phyloP scores from a whole-genome alignment of 225 moss, liverwort and hornwort species.

The Anthoceros angustus region DNA sequence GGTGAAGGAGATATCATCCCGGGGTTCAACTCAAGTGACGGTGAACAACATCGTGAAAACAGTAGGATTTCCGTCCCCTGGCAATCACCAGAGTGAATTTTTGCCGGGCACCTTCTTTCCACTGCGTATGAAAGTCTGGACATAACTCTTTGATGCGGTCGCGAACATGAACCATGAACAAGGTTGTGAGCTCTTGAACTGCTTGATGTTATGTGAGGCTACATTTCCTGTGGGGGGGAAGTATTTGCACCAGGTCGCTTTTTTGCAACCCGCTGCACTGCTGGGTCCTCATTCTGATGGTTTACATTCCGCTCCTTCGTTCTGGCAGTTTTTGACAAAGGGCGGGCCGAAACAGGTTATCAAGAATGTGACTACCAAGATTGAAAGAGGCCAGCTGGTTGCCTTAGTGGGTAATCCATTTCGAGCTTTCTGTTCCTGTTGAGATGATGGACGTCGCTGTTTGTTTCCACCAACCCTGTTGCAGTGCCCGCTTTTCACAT shows the following conservation, averaged over 20 bases:
- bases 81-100: not conserved
- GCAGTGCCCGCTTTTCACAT: not conserved
- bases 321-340: not conserved
- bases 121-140: not conserved
- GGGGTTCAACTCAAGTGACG: not conserved
- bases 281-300: not conserved
- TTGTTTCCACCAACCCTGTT: not conserved
- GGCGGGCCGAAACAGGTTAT: not conserved
- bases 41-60: not conserved
- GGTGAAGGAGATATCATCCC: not conserved
- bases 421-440: not conserved
- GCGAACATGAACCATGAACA: no score
- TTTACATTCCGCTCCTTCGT: not conserved
- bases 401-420: not conserved
- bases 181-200: no score
- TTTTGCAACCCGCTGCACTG: not conserved
- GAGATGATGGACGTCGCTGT: not conserved
- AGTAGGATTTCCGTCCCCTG: not conserved
- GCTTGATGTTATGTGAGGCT: no score
- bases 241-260: not conserved
- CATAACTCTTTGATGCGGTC: not conserved
- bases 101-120: not conserved
- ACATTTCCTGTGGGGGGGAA: no score
- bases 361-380: not conserved
- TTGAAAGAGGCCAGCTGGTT: not conserved